phyloP scores from a whole-genome alignment of 495 filamentous ascomycete genomes.

The Hypoxylon cercidicola region DNA sequence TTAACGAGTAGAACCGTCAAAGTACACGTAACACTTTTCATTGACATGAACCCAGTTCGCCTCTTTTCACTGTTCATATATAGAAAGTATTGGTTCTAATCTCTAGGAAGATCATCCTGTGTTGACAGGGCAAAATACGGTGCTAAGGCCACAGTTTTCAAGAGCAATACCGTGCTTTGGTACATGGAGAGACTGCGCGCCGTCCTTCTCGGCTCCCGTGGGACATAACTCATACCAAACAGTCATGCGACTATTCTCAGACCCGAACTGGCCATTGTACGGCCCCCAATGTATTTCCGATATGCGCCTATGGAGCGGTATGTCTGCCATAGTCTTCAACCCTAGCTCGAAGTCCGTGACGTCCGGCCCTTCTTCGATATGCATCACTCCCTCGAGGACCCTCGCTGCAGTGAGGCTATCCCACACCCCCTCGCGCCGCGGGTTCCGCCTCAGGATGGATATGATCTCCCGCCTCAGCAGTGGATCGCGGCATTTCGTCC shows the following conservation, averaged over 20 bases:
- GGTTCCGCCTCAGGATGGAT: conserved; percentile 43
- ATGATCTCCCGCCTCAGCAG: conserved; percentile 39
- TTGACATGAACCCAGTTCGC: too few species aligned
- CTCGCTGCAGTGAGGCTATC: conserved; percentile 45
- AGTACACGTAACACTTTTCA: too few species aligned
- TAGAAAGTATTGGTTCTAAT: too few species aligned
- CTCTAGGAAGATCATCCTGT: too few species aligned
- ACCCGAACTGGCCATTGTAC: conserved; percentile 17
- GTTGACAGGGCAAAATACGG: too few species aligned
- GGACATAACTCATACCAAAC: neutral
- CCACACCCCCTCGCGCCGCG: conserved; percentile 47
- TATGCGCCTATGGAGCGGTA: conserved; percentile 4
- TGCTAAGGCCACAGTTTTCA: too few species aligned
- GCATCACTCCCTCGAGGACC: conserved; percentile 46
- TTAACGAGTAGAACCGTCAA: neutral
- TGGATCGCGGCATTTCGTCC: conserved; percentile 48
- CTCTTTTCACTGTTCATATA: too few species aligned
- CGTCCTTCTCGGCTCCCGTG: neutral
- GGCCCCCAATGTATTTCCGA: conserved; percentile 1
- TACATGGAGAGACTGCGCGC: neutral
- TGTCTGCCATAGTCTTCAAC: conserved; percentile 8
- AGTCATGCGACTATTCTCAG: neutral
- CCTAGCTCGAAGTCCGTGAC: neutral
- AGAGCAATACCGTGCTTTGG: too few species aligned
- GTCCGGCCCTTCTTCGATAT: conserved; percentile 38